phyloP scores from a whole-genome alignment of 1,139 yeast genomes.

The Suhomyces bolitotheri region DNA sequence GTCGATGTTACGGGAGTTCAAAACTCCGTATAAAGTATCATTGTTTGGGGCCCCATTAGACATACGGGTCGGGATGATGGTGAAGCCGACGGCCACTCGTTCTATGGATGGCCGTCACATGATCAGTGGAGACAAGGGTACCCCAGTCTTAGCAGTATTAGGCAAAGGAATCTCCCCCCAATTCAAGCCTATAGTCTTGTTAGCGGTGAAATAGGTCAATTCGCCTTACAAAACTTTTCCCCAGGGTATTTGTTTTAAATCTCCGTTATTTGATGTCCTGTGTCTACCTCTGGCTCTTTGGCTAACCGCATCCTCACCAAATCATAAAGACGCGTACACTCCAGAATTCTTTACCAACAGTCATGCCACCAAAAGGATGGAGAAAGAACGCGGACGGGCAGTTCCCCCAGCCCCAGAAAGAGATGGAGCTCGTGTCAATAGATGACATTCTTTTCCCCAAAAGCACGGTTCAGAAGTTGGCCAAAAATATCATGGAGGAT shows the following conservation, averaged over 20 bases:
- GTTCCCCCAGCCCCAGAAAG: slow-evolving; percentile 54
- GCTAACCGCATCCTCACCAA: neutral
- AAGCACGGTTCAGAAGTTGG: slow-evolving; percentile 58
- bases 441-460: slow-evolving; percentile 71
- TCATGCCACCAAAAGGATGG: slow-evolving; percentile 84
- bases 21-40: slow-evolving; percentile 53
- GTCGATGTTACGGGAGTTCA: slow-evolving; percentile 61
- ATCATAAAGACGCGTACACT: slow-evolving; percentile 1
- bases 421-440: slow-evolving; percentile 59
- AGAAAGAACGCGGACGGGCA: slow-evolving; percentile 72
- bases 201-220: too few species aligned
- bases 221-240: neutral
- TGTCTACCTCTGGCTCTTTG: too few species aligned
- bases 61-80: slow-evolving; percentile 2
- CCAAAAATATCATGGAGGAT: slow-evolving; percentile 42
- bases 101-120: slow-evolving; percentile 1
- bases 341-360: slow-evolving; percentile 1
- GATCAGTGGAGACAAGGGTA: too few species aligned
- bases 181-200: too few species aligned
- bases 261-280: too few species aligned
- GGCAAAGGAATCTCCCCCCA: too few species aligned
- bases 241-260: neutral
- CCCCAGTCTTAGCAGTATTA: too few species aligned
- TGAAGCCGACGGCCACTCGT: neutral
- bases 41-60: slow-evolving; percentile 8